Percentiles rank a stretch among this genome's conserved stretches.
phyloP scores from a whole-genome alignment of 805 yeast genomes.

The Candida pini region DNA sequence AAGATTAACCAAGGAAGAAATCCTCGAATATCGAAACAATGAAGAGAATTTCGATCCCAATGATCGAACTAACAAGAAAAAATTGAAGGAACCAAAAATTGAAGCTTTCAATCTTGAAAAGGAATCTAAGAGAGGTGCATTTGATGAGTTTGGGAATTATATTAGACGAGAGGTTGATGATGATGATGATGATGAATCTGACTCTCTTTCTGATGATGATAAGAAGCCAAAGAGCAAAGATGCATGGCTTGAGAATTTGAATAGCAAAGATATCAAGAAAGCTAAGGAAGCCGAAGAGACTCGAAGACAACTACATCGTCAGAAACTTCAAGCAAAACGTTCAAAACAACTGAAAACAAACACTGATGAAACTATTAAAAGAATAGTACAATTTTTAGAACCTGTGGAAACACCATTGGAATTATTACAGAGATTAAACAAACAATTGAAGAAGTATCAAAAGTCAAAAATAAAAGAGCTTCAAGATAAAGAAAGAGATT shows the following conservation, averaged over 20 bases:
- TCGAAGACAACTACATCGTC: slow-evolving; percentile 21
- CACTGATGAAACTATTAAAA: slow-evolving; percentile 19
- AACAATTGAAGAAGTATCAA: slow-evolving; percentile 12
- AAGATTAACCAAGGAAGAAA: background rate
- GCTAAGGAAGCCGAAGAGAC: slow-evolving; percentile 21
- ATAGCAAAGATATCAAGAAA: slow-evolving; percentile 18
- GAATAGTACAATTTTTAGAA: slow-evolving; percentile 40
- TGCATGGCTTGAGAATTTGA: slow-evolving; percentile 20
- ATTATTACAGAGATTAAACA: slow-evolving; percentile 39
- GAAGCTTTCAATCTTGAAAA: slow-evolving; percentile 59
- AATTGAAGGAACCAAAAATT: slow-evolving; percentile 34
- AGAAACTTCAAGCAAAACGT: slow-evolving; percentile 6
- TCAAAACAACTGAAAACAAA: slow-evolving; percentile 7
- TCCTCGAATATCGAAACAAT: slow-evolving; percentile 26
- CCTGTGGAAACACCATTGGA: slow-evolving; percentile 60
- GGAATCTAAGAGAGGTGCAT: slow-evolving; percentile 54
- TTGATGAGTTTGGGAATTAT: slow-evolving; percentile 59
- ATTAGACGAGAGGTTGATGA: slow-evolving; percentile 30
- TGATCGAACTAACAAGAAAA: slow-evolving; percentile 9
- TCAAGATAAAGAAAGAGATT: slow-evolving; percentile 5
- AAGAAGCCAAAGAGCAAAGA: slow-evolving; percentile 25
- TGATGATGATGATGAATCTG: slow-evolving; percentile 21
- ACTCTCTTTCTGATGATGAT: slow-evolving; percentile 8
- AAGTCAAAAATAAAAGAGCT: slow-evolving; percentile 15
- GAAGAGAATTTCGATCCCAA: slow-evolving; percentile 20